Percentiles rank a stretch among this genome's conserved stretches.
These are phyloP conservation scores for Erodium texanum DNA, from an alignment of 441 rosid species.

Conservation along the genomic window DNA sequence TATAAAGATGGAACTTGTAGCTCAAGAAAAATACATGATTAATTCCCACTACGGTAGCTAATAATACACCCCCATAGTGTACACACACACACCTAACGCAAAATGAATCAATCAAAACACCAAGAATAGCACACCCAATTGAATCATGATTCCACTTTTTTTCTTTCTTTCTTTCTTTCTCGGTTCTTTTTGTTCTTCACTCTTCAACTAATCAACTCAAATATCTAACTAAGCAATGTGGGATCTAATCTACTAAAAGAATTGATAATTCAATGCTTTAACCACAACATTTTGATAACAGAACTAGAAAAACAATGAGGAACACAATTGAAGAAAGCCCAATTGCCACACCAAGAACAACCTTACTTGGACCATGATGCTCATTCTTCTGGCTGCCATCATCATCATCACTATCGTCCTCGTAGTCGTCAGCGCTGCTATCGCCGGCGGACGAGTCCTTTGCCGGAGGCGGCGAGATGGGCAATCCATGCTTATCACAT, in stretches of 20 bases:
- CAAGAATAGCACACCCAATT: slow-evolving; percentile 26
- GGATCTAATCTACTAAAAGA: slow-evolving; percentile 20
- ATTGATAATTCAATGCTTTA: slow-evolving; percentile 25
- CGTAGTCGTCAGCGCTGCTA: slow-evolving; percentile 22
- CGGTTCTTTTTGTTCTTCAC: neutral
- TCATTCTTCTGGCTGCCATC: slow-evolving; percentile 18
- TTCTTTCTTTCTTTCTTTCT: too few relatives aligned
- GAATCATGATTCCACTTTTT: slow-evolving; percentile 17
- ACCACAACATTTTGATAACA: slow-evolving; percentile 76
- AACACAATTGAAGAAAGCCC: slow-evolving; percentile 76
- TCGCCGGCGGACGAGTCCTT: slow-evolving; percentile 43
- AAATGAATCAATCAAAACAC: neutral
- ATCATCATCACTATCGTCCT: neutral
- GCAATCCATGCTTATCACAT: slow-evolving; percentile 86
- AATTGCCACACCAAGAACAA: slow-evolving; percentile 81
- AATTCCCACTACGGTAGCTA: slow-evolving; percentile 11
- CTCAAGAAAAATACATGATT: neutral
- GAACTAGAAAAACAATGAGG: slow-evolving; percentile 75
- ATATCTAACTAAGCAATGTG: slow-evolving; percentile 3
- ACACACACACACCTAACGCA: neutral
- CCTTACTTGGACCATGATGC: slow-evolving; percentile 76
- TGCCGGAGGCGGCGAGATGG: slow-evolving; percentile 71
- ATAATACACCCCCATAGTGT: slow-evolving; percentile 8
- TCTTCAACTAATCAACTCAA: neutral
- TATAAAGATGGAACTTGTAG: neutral